These are phyloP conservation scores for Chenopodium album DNA, from an alignment of 148 eudicot genomes.

Conservation along the genomic window DNA sequence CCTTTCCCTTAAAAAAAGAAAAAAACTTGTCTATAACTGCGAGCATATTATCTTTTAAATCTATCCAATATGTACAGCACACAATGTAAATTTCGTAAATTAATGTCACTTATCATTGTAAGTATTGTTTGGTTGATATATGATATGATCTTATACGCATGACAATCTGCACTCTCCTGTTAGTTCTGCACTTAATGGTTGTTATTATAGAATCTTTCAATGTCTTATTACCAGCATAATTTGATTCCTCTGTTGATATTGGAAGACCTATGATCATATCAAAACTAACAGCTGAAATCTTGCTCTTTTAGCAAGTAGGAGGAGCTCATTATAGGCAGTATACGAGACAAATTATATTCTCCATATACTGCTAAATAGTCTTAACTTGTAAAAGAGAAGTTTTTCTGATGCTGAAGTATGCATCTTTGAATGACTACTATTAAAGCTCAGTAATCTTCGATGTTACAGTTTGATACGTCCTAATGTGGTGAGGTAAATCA, in stretches of 20 bases:
- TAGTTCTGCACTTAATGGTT: not conserved
- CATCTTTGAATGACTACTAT: not conserved
- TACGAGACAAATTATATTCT: too few relatives aligned
- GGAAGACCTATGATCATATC: not conserved
- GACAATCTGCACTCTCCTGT: not conserved
- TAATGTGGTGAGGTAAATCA: not conserved
- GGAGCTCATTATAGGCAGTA: not conserved
- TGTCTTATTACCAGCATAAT: not conserved
- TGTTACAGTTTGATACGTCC: not conserved
- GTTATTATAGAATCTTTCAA: not conserved
- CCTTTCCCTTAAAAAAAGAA: not conserved
- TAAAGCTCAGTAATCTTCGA: not conserved
- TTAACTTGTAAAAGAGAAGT: too few relatives aligned
- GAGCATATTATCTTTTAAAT: conserved; percentile 5
- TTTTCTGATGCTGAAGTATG: not conserved
- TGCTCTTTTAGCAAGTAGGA: not conserved
- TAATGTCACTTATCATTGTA: conserved; percentile 10
- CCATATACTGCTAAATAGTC: too few relatives aligned
- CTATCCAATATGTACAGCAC: conserved; percentile 21
- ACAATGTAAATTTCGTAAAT: conserved; percentile 24
- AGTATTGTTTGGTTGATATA: conserved; percentile 7
- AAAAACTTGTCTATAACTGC: not conserved
- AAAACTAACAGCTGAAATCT: not conserved
- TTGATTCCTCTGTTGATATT: not conserved
- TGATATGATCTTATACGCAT: not conserved